A percentile compares a stretch with the other conserved stretches of the same genome.
These are phyloP conservation scores for Inga leiocalycina DNA, from an alignment of 306 rosid genomes.

Conservation along the genomic window DNA sequence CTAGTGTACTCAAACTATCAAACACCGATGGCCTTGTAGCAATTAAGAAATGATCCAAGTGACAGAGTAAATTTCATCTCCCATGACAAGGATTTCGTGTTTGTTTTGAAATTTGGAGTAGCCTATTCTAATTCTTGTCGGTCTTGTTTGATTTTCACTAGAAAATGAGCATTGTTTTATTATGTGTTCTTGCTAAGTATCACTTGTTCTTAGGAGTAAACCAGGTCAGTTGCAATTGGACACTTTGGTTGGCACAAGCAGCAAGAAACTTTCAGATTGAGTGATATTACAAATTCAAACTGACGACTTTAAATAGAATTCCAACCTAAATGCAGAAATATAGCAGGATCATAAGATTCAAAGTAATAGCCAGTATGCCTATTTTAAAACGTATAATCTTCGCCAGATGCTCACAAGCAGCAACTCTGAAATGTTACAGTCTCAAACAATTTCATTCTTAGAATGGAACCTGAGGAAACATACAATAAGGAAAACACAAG, in stretches of 20 bases:
- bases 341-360: conserved; percentile 2
- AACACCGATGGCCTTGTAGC: neutral
- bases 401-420: neutral
- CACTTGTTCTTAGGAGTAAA: neutral
- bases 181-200: neutral
- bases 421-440: neutral
- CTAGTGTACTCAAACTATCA: conserved; percentile 20
- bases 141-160: conserved; percentile 4
- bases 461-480: neutral
- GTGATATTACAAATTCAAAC: neutral
- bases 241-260: neutral
- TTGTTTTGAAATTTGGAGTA: neutral
- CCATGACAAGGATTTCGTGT: neutral
- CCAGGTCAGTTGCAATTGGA: conserved; percentile 9
- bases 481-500: neutral
- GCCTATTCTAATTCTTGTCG: neutral
- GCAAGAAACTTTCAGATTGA: neutral
- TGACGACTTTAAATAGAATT: neutral
- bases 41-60: conserved; percentile 19
- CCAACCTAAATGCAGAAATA: neutral
- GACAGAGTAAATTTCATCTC: neutral
- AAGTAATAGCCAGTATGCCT: neutral
- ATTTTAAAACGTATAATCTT: neutral
- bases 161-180: neutral
- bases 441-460: neutral